Evolutionary conservation across 73 alveolate genomes (phyloP).

Genomic region (Blepharisma japonicum): DNA sequence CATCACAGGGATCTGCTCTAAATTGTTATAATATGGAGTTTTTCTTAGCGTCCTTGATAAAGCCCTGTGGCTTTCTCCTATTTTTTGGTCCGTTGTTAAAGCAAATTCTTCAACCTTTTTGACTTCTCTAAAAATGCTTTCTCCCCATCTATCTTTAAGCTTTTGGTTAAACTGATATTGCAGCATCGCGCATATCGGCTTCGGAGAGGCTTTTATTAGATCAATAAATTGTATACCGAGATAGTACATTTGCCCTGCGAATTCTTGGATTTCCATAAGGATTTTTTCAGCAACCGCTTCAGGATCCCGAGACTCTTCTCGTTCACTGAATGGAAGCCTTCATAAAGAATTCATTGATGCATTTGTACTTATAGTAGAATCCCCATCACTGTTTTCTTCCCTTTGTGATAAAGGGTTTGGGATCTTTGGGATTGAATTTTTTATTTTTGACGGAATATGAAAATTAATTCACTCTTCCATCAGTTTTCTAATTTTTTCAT

Average conservation of each 20-base stretch:
- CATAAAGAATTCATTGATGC: neutral
- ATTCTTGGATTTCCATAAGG: neutral
- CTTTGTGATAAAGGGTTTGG: neutral
- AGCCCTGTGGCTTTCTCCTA: slow-evolving; percentile 45
- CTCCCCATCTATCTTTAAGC: slow-evolving; percentile 37
- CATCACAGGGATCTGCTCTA: slow-evolving; percentile 48
- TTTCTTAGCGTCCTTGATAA: slow-evolving; percentile 51
- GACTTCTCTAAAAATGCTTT: slow-evolving; percentile 31
- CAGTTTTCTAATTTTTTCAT: neutral
- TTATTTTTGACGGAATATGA: neutral
- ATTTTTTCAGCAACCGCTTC: slow-evolving; percentile 1
- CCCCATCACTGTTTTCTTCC: neutral
- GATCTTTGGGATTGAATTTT: neutral
- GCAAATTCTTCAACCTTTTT: slow-evolving; percentile 50
- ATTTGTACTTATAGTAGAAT: neutral
- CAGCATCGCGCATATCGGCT: neutral
- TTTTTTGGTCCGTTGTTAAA: slow-evolving; percentile 51
- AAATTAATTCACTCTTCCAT: neutral
- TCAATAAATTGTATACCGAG: slow-evolving; percentile 19
- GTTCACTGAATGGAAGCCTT: neutral
- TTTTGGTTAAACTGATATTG: slow-evolving; percentile 3
- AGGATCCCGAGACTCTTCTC: neutral
- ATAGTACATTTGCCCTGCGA: slow-evolving; percentile 29
- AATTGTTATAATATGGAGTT: slow-evolving; percentile 41
- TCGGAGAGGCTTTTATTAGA: neutral